Conservation (phyloP, 2,329 filamentous ascomycete species). For the Herpomyces periplanetae region DNA sequence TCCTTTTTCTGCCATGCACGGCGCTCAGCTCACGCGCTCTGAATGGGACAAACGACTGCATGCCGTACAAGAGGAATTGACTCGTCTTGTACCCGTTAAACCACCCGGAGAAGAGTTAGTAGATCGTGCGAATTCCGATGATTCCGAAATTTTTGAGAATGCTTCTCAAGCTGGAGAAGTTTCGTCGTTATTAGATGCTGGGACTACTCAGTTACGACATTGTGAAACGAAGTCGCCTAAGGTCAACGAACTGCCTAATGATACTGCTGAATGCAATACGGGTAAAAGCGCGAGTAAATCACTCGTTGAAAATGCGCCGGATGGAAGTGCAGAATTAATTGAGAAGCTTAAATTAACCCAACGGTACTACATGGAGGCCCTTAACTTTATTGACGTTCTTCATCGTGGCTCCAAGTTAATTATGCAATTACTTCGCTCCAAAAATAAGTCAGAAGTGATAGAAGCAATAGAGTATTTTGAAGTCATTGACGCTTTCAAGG, state of each 20-base stretch:
- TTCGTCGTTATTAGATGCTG: slow-evolving; percentile 53
- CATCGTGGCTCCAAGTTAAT: slow-evolving; percentile 43
- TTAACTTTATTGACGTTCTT: slow-evolving; percentile 69
- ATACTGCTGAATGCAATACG: slow-evolving; percentile 53
- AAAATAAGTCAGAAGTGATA: slow-evolving; percentile 92
- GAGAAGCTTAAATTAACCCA: slow-evolving; percentile 53
- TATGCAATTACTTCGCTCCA: slow-evolving; percentile 55
- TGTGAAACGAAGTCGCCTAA: slow-evolving; percentile 14
- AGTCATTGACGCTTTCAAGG: slow-evolving; percentile 71
- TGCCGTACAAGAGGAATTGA: slow-evolving; percentile 40
- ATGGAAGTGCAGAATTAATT: slow-evolving; percentile 57
- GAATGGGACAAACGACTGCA: slow-evolving; percentile 57
- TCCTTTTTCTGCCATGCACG: slow-evolving; percentile 67
- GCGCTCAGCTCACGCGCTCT: slow-evolving; percentile 39
- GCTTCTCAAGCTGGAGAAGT: too few species aligned
- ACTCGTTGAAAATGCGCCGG: slow-evolving; percentile 40
- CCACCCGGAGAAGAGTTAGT: slow-evolving; percentile 40
- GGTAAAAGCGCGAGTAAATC: slow-evolving; percentile 27
- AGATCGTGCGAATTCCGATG: slow-evolving; percentile 17
- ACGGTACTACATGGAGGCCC: slow-evolving; percentile 65
- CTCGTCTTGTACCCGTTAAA: slow-evolving; percentile 35
- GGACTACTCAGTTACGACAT: slow-evolving; percentile 25
- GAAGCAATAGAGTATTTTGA: slow-evolving; percentile 98
- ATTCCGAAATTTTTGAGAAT: slow-evolving; percentile 31
- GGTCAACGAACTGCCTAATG: slow-evolving; percentile 20